A percentile compares a stretch with the other conserved stretches of the same genome.
Conservation (phyloP, 2,329 filamentous ascomycete genomes). For the Westerdykella aurantiaca region DNA sequence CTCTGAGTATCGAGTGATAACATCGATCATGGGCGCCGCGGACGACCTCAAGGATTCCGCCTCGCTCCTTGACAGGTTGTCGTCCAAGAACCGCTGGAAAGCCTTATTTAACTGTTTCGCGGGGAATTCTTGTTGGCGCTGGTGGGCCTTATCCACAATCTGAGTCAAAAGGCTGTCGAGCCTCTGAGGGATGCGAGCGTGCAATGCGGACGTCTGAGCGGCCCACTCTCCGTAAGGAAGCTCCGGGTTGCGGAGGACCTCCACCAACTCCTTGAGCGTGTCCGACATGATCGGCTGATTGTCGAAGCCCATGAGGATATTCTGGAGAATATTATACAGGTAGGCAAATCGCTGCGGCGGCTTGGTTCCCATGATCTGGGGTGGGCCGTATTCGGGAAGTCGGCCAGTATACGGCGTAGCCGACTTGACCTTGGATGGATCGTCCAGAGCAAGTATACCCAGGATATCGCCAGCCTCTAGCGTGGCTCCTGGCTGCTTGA, state of each 20-base stretch:
- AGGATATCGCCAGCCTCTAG: slow-evolving; percentile 97
- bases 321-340: slow-evolving; percentile 69
- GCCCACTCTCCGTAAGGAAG: slow-evolving; percentile 96
- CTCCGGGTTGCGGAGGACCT: slow-evolving; percentile 81
- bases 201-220: slow-evolving; percentile 91
- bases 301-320: slow-evolving; percentile 90
- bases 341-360: slow-evolving; percentile 80
- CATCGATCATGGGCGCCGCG: slow-evolving; percentile 67
- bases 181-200: slow-evolving; percentile 93
- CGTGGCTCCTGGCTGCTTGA: slow-evolving; percentile 98
- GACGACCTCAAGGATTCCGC: slow-evolving; percentile 66
- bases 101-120: slow-evolving; percentile 81
- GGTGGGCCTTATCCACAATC: slow-evolving; percentile 76
- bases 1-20: slow-evolving; percentile 76
- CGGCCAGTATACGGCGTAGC: slow-evolving; percentile 90
- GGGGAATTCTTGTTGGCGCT: slow-evolving; percentile 80
- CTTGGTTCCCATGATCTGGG: slow-evolving; percentile 84
- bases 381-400: slow-evolving; percentile 78
- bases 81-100: slow-evolving; percentile 81
- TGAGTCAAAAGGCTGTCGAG: slow-evolving; percentile 76
- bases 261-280: slow-evolving; percentile 81
- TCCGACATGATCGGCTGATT: slow-evolving; percentile 93
- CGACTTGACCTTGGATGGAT: slow-evolving; percentile 93
- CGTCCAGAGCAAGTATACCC: slow-evolving; percentile 92
- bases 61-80: slow-evolving; percentile 69